These are phyloP conservation scores for Lepidium africanum DNA, from an alignment of 345 rosid species.

Conservation along the genomic window DNA sequence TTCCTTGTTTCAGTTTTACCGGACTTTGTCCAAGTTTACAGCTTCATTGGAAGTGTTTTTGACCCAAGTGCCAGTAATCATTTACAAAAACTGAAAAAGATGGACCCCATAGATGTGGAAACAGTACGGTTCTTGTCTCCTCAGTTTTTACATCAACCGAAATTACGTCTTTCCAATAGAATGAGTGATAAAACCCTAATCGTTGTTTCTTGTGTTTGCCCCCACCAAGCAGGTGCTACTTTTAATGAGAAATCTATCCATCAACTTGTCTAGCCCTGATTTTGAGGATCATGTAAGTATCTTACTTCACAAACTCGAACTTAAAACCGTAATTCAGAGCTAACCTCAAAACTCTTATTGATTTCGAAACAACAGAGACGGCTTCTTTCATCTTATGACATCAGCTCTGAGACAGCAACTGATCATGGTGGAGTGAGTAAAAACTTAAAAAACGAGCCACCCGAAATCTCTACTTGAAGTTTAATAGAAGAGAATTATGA, in stretches of 20 bases:
- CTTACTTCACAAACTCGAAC: conserved; percentile 1
- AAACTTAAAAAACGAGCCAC: conserved; percentile 18
- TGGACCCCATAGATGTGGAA: conserved; percentile 91
- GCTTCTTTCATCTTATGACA: conserved; percentile 68
- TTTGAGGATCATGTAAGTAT: conserved; percentile 88
- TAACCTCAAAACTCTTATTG: background rate
- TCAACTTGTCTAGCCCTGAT: conserved; percentile 78
- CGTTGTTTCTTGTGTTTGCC: conserved; percentile 12
- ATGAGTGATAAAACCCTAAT: background rate
- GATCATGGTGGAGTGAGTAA: conserved; percentile 25
- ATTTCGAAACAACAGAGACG: conserved; percentile 49
- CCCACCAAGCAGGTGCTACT: conserved; percentile 68
- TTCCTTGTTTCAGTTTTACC: conserved; percentile 62
- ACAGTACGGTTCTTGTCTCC: conserved; percentile 45
- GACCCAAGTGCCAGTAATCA: conserved; percentile 66
- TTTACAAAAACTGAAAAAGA: conserved; percentile 71
- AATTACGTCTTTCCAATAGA: background rate
- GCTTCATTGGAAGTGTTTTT: conserved; percentile 79
- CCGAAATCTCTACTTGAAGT: conserved; percentile 35
- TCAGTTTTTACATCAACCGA: background rate
- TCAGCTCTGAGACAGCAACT: conserved; percentile 31
- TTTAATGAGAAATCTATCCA: conserved; percentile 89
- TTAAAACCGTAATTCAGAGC: background rate
- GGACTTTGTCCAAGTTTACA: conserved; percentile 77
- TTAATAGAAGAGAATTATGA: background rate